A percentile compares a stretch with the other conserved stretches of the same genome.
phyloP scores from a whole-genome alignment of 2,329 filamentous ascomycete species.

The Colletotrichum somersetense region DNA sequence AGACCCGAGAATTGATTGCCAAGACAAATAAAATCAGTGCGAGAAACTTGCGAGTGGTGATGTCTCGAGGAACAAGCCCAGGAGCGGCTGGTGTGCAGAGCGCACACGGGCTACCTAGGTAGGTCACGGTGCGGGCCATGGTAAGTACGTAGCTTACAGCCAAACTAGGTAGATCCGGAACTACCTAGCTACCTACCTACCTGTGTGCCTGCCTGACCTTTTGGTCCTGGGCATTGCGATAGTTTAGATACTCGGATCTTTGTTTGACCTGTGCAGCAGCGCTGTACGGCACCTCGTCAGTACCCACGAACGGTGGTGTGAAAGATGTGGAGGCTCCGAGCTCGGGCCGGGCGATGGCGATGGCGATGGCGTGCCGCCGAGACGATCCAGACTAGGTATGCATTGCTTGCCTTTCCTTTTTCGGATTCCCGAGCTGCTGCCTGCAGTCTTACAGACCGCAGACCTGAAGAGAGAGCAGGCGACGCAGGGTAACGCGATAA shows the following conservation, averaged over 20 bases:
- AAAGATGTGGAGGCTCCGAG: background rate
- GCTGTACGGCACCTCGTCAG: background rate
- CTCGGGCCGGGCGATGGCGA: background rate
- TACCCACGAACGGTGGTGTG: background rate
- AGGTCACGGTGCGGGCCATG: background rate
- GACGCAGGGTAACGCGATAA: background rate
- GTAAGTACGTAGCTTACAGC: background rate
- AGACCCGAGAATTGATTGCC: background rate
- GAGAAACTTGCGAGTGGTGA: conserved; percentile 1
- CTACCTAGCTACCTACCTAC: too few relatives aligned
- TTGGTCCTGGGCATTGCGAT: conserved; percentile 16
- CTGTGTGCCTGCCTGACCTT: background rate
- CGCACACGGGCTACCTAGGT: background rate
- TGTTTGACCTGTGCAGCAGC: background rate
- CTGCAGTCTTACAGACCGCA: background rate
- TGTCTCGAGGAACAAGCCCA: conserved; percentile 8
- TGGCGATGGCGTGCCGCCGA: background rate
- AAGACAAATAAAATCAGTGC: conserved; percentile 13
- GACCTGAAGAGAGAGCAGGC: background rate
- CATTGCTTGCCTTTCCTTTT: background rate
- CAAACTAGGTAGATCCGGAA: background rate
- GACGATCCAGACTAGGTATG: background rate
- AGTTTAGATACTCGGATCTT: background rate
- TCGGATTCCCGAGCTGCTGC: background rate
- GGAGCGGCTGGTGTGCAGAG: conserved; percentile 14